These are phyloP conservation scores for Wickerhamomyces alni DNA, from an alignment of 805 yeast species.

Conservation along the genomic window DNA sequence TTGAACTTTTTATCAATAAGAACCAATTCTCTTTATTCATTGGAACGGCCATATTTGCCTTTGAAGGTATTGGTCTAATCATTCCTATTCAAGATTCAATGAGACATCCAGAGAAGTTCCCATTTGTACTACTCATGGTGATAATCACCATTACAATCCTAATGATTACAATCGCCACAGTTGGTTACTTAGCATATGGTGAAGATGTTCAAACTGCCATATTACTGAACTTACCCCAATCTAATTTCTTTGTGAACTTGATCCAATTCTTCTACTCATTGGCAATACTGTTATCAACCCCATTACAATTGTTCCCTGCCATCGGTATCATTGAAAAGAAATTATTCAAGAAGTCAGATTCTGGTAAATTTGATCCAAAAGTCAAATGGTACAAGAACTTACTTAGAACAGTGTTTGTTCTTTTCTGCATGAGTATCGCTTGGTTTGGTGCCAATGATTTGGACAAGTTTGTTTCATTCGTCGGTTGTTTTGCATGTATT, in stretches of 20 bases:
- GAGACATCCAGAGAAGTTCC: constrained; percentile 69
- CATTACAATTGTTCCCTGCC: constrained; percentile 78
- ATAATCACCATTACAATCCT: constrained; percentile 55
- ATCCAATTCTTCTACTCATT: constrained; percentile 68
- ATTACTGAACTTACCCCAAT: constrained; percentile 65
- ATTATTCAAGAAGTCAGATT: constrained; percentile 40
- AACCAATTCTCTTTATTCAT: constrained; percentile 64
- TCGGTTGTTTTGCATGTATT: constrained; percentile 81
- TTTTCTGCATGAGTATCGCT: constrained; percentile 51
- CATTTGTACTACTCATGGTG: constrained; percentile 55
- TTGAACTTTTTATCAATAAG: constrained; percentile 45
- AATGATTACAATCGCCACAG: constrained; percentile 56
- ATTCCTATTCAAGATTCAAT: constrained; percentile 81
- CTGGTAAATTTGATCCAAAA: constrained; percentile 49
- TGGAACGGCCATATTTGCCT: constrained; percentile 85
- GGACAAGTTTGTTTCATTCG: constrained; percentile 71
- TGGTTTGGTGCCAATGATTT: constrained; percentile 62
- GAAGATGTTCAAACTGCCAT: constrained; percentile 59
- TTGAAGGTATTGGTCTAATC: constrained; percentile 79
- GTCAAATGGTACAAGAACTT: constrained; percentile 66
- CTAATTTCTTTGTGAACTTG: constrained; percentile 50
- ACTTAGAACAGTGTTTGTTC: constrained; percentile 49
- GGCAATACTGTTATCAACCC: constrained; percentile 73
- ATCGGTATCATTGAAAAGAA: constrained; percentile 65
- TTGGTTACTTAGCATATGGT: constrained; percentile 72